Evolutionary conservation across 805 yeast genomes (phyloP).

Genomic region (Monosporozyma servazzii): DNA sequence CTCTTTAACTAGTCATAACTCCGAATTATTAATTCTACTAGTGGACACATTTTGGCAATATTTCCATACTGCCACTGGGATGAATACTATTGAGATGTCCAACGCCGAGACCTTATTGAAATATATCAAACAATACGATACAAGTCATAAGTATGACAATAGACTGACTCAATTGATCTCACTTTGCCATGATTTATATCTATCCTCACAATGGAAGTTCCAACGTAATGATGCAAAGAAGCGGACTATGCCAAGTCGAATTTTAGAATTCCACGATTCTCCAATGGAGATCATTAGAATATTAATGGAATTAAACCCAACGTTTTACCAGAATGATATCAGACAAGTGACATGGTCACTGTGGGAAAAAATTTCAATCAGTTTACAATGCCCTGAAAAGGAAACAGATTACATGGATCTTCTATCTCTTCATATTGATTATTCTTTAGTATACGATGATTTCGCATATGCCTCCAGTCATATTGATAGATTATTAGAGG

Average conservation of each 20-base stretch:
- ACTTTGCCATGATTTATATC: neutral
- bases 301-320: conserved; percentile 46
- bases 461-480: conserved; percentile 48
- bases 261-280: conserved; percentile 26
- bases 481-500: conserved; percentile 33
- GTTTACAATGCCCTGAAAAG: conserved; percentile 17
- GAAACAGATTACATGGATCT: conserved; percentile 12
- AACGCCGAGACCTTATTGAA: conserved; percentile 23
- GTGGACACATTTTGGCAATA: conserved; percentile 34
- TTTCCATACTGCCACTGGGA: conserved; percentile 37
- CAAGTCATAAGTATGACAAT: neutral
- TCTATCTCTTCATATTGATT: conserved; percentile 50
- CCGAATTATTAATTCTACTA: conserved; percentile 1
- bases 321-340: conserved; percentile 36
- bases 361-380: conserved; percentile 34
- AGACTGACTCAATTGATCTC: neutral
- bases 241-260: neutral
- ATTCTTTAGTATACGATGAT: conserved; percentile 54
- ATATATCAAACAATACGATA: neutral
- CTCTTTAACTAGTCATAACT: neutral
- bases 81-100: conserved; percentile 30
- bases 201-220: neutral
- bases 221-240: neutral
- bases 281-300: conserved; percentile 33
- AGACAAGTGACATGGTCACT: conserved; percentile 33